Percentiles rank a stretch among this genome's conserved stretches.
These are phyloP conservation scores for Huntiella decipiens DNA, from an alignment of 2,329 filamentous ascomycete species.

Conservation along the genomic window DNA sequence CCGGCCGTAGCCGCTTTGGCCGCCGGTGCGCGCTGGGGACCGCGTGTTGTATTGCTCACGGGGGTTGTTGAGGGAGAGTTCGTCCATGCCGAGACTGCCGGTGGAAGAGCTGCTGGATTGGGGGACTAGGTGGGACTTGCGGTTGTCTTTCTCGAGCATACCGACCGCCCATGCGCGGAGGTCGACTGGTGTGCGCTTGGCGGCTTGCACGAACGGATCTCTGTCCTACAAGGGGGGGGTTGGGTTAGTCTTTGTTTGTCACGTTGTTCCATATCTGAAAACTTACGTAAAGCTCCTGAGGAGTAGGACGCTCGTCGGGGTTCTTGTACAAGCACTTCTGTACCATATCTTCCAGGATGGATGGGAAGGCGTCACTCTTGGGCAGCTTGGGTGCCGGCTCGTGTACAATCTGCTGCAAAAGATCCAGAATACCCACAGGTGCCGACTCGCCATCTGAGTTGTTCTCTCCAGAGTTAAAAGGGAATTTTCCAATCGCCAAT, in stretches of 20 bases:
- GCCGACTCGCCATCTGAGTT: conserved; percentile 57
- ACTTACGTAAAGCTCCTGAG: conserved; percentile 76
- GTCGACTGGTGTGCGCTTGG: conserved; percentile 89
- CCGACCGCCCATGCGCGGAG: conserved; percentile 83
- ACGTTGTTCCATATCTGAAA: not conserved
- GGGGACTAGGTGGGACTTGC: conserved; percentile 79
- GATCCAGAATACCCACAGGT: conserved; percentile 85
- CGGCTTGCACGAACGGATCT: conserved; percentile 87
- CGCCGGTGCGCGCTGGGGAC: conserved; percentile 33
- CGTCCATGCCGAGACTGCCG: conserved; percentile 23
- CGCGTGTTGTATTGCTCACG: conserved; percentile 22
- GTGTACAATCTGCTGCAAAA: conserved; percentile 92
- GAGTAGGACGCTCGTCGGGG: conserved; percentile 74
- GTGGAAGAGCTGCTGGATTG: conserved; percentile 47
- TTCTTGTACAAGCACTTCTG: conserved; percentile 88
- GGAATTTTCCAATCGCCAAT: conserved; percentile 90
- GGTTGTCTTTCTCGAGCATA: conserved; percentile 87
- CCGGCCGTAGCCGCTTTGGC: not conserved
- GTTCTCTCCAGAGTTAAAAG: conserved; percentile 61
- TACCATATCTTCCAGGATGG: conserved; percentile 90
- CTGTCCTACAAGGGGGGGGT: conserved; percentile 41
- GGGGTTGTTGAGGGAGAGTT: conserved; percentile 31
- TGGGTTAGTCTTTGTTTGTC: not conserved
- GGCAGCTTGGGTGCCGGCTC: conserved; percentile 85
- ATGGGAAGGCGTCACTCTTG: conserved; percentile 92